Evolutionary conservation across 208 protist species (phyloP).

Genomic region (Polymyxa betae): DNA sequence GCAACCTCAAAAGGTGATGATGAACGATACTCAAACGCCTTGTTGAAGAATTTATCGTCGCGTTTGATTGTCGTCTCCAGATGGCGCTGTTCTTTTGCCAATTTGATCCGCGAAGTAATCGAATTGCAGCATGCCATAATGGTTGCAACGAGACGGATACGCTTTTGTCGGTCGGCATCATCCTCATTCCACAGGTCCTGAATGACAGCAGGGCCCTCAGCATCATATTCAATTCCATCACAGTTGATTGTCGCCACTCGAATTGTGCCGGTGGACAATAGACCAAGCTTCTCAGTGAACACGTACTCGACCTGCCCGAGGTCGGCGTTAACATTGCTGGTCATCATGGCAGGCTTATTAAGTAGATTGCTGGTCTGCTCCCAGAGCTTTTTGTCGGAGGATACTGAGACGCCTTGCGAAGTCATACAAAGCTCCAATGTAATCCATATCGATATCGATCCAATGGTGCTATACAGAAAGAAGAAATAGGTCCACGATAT

Average conservation of each 20-base stretch:
- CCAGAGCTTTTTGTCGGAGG: neutral
- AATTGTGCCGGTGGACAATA: neutral
- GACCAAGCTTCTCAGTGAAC: neutral
- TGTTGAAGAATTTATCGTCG: constrained; percentile 47
- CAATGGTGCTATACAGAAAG: constrained; percentile 2
- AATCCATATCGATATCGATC: neutral
- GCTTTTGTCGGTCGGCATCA: neutral
- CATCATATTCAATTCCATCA: constrained; percentile 6
- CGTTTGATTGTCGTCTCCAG: constrained; percentile 4
- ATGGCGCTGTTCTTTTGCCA: neutral
- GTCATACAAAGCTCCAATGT: neutral
- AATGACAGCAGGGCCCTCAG: neutral
- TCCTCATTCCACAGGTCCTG: constrained; percentile 20
- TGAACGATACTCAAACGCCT: constrained; percentile 27
- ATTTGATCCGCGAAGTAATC: constrained; percentile 32
- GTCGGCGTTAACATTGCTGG: constrained; percentile 23
- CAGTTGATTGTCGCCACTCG: neutral
- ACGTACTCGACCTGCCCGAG: constrained; percentile 45
- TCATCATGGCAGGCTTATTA: constrained; percentile 32
- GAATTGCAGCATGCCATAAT: constrained; percentile 13
- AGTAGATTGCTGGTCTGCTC: neutral
- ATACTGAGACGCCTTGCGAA: constrained; percentile 21
- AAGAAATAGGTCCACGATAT: constrained; percentile 1
- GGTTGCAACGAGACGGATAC: neutral
- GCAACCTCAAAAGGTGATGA: constrained; percentile 38